Conservation (phyloP, 2,329 filamentous ascomycete species). For the Aaosphaeria arxii region DNA sequence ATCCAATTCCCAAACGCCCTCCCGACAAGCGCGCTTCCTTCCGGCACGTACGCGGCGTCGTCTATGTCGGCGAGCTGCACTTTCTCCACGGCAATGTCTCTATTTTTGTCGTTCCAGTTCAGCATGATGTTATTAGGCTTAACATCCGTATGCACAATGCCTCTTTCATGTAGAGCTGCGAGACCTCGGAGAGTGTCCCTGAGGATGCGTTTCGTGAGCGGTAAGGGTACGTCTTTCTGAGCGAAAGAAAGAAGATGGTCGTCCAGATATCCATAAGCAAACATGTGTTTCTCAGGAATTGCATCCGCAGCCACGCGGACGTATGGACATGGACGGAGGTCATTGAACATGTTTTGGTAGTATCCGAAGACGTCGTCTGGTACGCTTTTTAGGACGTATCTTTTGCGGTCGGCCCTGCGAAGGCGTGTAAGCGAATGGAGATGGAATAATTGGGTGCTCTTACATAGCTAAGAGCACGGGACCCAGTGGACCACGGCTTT, state of each 20-base stretch:
- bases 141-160: conserved; percentile 31
- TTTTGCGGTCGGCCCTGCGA: conserved; percentile 5
- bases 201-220: conserved; percentile 42
- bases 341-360: conserved; percentile 7
- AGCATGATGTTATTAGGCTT: conserved; percentile 47
- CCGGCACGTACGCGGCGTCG: conserved; percentile 39
- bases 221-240: conserved; percentile 39
- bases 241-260: conserved; percentile 44
- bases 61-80: conserved; percentile 44
- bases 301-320: conserved; percentile 35
- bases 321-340: conserved; percentile 10
- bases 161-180: conserved; percentile 19
- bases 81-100: conserved; percentile 27
- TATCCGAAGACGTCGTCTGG: conserved; percentile 5
- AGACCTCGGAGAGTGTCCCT: conserved; percentile 35
- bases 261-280: conserved; percentile 45
- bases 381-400: conserved; percentile 13
- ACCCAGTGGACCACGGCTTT: conserved; percentile 5
- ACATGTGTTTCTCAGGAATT: conserved; percentile 44
- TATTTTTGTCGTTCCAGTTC: conserved; percentile 33
- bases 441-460: not conserved
- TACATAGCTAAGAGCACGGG: conserved; percentile 7
- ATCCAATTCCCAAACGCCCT: conserved; percentile 42
- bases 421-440: not conserved
- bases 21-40: conserved; percentile 36